A percentile compares a stretch with the other conserved stretches of the same genome.
These are phyloP conservation scores for Fusarium pilosicola DNA, from an alignment of 2,329 filamentous ascomycete genomes.

Conservation along the genomic window DNA sequence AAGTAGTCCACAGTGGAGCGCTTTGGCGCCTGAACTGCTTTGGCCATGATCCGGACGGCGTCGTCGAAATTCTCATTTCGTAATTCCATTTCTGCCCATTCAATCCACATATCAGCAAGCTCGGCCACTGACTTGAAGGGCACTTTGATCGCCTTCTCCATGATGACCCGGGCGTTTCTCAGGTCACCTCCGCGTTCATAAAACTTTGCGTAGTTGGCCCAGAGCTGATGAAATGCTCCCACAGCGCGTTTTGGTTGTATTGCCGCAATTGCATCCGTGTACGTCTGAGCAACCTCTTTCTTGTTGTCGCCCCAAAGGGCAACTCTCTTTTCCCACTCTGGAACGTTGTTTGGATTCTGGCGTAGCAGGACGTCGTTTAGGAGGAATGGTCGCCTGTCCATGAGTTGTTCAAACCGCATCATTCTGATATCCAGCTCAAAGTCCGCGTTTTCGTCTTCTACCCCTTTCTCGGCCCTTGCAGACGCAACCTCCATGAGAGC, in stretches of 20 bases:
- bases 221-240: conserved; percentile 92
- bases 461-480: conserved; percentile 79
- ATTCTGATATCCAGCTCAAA: conserved; percentile 96
- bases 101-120: conserved; percentile 97
- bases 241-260: conserved; percentile 95
- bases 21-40: conserved; percentile 96
- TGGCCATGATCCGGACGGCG: conserved; percentile 95
- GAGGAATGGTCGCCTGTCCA: conserved; percentile 95
- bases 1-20: conserved; percentile 99
- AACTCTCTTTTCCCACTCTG: conserved; percentile 98
- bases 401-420: conserved; percentile 97
- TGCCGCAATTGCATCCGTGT: conserved; percentile 91
- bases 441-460: conserved; percentile 83
- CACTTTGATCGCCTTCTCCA: conserved; percentile 98
- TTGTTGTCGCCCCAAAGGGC: conserved; percentile 95
- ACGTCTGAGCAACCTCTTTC: conserved; percentile 89
- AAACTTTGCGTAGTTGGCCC: conserved; percentile 97
- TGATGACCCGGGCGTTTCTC: conserved; percentile 86
- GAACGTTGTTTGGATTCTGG: conserved; percentile 95
- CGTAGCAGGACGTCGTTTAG: conserved; percentile 95
- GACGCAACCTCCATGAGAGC: conserved; percentile 91
- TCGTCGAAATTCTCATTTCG: conserved; percentile 96
- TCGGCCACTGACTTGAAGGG: conserved; percentile 98
- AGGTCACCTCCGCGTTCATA: conserved; percentile 91
- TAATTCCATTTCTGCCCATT: conserved; percentile 98